A percentile compares a stretch with the other conserved stretches of the same genome.
Conservation (phyloP, 768 basidiomycete species). For the Tricholoma terreum region DNA sequence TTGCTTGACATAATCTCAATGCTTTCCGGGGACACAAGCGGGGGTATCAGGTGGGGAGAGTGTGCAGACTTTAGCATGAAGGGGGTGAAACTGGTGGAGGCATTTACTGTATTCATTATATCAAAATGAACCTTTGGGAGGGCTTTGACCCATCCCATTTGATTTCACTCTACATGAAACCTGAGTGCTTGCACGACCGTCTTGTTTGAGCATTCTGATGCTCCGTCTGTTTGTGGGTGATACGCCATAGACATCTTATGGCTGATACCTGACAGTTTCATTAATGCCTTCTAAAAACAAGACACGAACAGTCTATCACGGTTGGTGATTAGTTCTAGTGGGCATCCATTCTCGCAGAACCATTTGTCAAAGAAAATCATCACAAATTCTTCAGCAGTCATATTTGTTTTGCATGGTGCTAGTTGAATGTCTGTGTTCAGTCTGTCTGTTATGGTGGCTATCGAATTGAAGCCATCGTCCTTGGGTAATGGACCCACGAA, state of each 20-base stretch:
- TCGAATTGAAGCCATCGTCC: slow-evolving; percentile 22
- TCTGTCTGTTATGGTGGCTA: slow-evolving; percentile 22
- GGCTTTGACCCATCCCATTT: too few relatives aligned
- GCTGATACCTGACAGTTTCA: neutral
- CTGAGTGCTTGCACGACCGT: slow-evolving; percentile 21
- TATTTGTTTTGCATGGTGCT: neutral
- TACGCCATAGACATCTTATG: slow-evolving; percentile 23
- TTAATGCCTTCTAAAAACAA: neutral
- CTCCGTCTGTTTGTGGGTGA: slow-evolving; percentile 8
- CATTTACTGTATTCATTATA: too few relatives aligned
- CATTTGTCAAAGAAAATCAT: slow-evolving; percentile 4
- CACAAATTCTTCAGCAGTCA: too few relatives aligned
- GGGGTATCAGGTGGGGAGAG: too few relatives aligned
- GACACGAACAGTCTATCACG: slow-evolving; percentile 28
- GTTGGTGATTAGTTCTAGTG: slow-evolving; percentile 14
- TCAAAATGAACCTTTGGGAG: too few relatives aligned
- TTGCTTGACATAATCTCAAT: too few relatives aligned
- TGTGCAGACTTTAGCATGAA: too few relatives aligned
- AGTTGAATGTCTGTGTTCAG: slow-evolving; percentile 2
- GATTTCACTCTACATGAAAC: slow-evolving; percentile 9
- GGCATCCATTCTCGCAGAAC: slow-evolving; percentile 31
- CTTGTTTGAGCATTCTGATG: slow-evolving; percentile 25
- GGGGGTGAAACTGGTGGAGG: too few relatives aligned
- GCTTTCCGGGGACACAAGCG: too few relatives aligned
- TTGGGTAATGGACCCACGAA: slow-evolving; percentile 31